A percentile compares a stretch with the other conserved stretches of the same genome.
Conservation (phyloP, 2,329 filamentous ascomycete genomes). For the Hymenoscyphus salicellus region DNA sequence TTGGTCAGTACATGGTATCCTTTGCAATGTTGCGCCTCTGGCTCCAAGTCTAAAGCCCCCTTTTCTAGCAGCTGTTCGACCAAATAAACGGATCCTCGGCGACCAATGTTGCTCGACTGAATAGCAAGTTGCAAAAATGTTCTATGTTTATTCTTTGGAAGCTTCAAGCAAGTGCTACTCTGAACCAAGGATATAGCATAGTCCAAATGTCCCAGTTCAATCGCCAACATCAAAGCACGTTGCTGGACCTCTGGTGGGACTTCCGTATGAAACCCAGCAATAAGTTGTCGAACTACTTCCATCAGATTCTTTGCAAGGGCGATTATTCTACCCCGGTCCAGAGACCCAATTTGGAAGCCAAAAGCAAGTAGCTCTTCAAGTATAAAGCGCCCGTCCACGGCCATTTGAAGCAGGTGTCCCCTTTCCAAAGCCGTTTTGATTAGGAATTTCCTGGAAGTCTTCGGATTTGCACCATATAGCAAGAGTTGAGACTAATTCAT, state of each 20-base stretch:
- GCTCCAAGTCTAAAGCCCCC: background rate
- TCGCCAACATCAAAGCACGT: background rate
- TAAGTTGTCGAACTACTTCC: background rate
- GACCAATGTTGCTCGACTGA: background rate
- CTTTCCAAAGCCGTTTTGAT: background rate
- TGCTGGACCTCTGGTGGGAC: background rate
- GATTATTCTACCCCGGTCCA: too few species aligned
- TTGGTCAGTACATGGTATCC: background rate
- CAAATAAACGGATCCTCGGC: background rate
- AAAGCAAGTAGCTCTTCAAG: background rate
- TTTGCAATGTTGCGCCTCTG: background rate
- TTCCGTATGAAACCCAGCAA: background rate
- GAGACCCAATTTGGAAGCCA: background rate
- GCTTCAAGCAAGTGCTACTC: background rate
- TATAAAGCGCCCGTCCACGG: background rate
- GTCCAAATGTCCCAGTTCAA: background rate
- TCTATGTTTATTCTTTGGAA: too few species aligned
- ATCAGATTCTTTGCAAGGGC: background rate
- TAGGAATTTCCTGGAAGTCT: background rate
- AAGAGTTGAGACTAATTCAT: background rate
- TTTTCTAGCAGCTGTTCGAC: background rate
- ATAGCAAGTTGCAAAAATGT: background rate
- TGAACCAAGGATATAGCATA: background rate
- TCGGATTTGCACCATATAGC: background rate
- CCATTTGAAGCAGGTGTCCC: background rate